Evolutionary conservation across 208 protist species (phyloP).

Genomic region (Crithidia brevicula): DNA sequence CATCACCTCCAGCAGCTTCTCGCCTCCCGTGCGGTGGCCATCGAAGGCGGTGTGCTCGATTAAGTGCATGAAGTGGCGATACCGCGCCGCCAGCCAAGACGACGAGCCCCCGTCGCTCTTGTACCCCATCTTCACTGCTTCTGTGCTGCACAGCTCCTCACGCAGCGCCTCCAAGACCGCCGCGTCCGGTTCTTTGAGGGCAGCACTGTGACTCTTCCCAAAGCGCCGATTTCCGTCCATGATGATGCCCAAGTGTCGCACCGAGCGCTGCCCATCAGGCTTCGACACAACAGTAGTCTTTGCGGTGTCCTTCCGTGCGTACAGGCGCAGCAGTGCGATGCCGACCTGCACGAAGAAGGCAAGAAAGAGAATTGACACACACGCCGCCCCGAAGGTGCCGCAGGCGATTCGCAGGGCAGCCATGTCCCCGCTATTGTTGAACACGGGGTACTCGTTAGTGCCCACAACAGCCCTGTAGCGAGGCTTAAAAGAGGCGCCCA

Average conservation of each 20-base stretch:
- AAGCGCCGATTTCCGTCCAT: slow-evolving; percentile 93
- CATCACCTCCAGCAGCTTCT: slow-evolving; percentile 86
- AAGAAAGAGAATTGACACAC: slow-evolving; percentile 27
- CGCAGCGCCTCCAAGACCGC: slow-evolving; percentile 16
- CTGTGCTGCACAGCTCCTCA: slow-evolving; percentile 20
- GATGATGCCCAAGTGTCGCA: slow-evolving; percentile 87
- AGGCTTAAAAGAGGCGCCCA: background rate
- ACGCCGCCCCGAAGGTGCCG: slow-evolving; percentile 30
- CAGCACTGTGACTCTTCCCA: slow-evolving; percentile 29
- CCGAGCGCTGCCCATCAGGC: slow-evolving; percentile 28
- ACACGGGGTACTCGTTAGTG: background rate
- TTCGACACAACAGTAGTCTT: background rate
- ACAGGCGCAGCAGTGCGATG: slow-evolving; percentile 11
- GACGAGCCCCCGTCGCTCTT: background rate
- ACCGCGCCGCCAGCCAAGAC: slow-evolving; percentile 27
- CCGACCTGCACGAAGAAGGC: slow-evolving; percentile 24
- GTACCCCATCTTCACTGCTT: background rate
- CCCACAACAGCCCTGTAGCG: background rate
- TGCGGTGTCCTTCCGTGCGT: background rate
- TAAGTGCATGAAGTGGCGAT: slow-evolving; percentile 34
- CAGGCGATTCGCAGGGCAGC: slow-evolving; percentile 26
- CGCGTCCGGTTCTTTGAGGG: slow-evolving; percentile 11
- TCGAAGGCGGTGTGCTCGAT: slow-evolving; percentile 68
- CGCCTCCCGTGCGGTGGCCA: slow-evolving; percentile 79
- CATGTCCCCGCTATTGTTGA: slow-evolving; percentile 25